These are phyloP conservation scores for Entomophthora muscae DNA, from an alignment of 371 early-diverging fungal species.

Conservation along the genomic window DNA sequence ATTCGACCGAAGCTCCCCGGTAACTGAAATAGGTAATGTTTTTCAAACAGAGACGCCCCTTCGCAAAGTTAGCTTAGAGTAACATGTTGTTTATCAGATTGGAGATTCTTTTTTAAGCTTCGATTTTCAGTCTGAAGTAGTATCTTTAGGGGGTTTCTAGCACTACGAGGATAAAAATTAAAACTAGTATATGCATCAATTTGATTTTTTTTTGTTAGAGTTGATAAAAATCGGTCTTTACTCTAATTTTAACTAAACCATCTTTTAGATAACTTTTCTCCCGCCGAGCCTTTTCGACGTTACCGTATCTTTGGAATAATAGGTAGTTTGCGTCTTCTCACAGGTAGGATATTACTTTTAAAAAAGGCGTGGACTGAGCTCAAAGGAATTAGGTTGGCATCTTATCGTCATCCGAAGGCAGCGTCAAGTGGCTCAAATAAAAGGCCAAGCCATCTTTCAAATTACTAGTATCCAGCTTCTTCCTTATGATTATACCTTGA, in stretches of 20 bases:
- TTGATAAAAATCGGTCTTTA: too few species aligned
- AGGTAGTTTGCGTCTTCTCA: background rate
- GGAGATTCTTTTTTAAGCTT: too few species aligned
- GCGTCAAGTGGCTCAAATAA: background rate
- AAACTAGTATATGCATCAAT: too few species aligned
- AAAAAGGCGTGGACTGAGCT: background rate
- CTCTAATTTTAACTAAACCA: background rate
- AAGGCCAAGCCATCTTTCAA: background rate
- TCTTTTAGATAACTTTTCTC: background rate
- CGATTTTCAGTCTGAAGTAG: too few species aligned
- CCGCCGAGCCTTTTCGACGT: background rate
- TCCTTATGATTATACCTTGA: slow-evolving; percentile 6
- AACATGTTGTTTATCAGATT: too few species aligned
- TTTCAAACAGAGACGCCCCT: too few species aligned
- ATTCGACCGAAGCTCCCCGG: background rate
- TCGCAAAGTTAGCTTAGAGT: too few species aligned
- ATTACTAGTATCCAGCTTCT: slow-evolving; percentile 1
- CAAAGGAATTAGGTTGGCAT: slow-evolving; percentile 1
- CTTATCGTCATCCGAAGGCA: background rate
- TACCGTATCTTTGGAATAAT: slow-evolving; percentile 1
- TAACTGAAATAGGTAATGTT: background rate
- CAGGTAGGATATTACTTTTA: background rate
- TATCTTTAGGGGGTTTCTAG: too few species aligned
- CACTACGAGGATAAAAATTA: too few species aligned
- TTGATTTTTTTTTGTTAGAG: too few species aligned